These are phyloP conservation scores for Phytophthora pluvialis DNA, from an alignment of 352 stramenopile genomes.

Conservation along the genomic window DNA sequence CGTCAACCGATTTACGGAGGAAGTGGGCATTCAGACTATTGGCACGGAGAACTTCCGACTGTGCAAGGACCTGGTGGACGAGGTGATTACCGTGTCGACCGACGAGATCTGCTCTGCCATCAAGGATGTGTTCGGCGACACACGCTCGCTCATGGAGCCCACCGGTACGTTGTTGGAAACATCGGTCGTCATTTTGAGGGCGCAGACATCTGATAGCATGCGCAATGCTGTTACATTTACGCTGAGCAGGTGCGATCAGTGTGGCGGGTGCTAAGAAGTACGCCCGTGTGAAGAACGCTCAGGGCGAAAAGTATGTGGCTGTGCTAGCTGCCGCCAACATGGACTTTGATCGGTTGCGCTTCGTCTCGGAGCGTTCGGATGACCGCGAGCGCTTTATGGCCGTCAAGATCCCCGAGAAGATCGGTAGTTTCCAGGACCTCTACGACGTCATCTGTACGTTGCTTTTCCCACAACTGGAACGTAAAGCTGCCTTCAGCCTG, in stretches of 20 bases:
- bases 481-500: neutral
- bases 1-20: constrained; percentile 98
- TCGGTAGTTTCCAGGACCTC: constrained; percentile 91
- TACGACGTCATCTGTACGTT: constrained; percentile 81
- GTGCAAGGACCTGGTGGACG: constrained; percentile 94
- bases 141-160: constrained; percentile 95
- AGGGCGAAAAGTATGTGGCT: constrained; percentile 91
- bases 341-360: constrained; percentile 99
- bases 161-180: constrained; percentile 36
- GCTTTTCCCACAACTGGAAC: neutral
- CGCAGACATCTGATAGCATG: constrained; percentile 5
- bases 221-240: neutral
- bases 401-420: constrained; percentile 96
- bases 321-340: constrained; percentile 99
- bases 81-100: constrained; percentile 96
- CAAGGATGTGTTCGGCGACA: constrained; percentile 94
- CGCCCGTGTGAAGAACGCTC: constrained; percentile 50
- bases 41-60: constrained; percentile 96
- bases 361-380: constrained; percentile 91
- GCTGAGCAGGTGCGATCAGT: constrained; percentile 90
- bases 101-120: constrained; percentile 96
- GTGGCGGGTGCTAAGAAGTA: constrained; percentile 97
- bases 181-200: neutral
- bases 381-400: constrained; percentile 95
- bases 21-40: constrained; percentile 94